Evolutionary conservation across 805 yeast species (phyloP), one percentile per base, ranked within the genome.

Genomic region (Starmerella tilneyi): DNA sequence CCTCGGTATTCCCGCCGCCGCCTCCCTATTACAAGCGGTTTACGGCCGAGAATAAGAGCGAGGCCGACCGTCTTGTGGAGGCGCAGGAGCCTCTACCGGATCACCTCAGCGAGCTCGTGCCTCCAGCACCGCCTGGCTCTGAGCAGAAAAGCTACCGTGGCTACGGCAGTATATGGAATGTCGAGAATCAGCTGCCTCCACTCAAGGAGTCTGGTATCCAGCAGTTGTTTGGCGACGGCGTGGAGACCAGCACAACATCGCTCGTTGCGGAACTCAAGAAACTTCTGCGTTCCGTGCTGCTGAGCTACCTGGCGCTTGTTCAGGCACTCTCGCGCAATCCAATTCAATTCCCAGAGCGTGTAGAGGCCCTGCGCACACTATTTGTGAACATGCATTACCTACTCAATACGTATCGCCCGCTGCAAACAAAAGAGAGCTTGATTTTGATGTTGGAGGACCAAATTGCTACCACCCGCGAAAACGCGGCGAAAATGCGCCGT

Each of bases 1-100:
- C 95, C 13, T 77, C 95, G 6, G 69, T 89, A 33, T 92, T 84
- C 55, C 98, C 98, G 2, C 94, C 94, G 1, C 97, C 98, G 2
- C 98, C 98, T 8, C 82, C 83, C 8, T 84, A 76, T 58, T 74
- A 76, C 53, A 75, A 77, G 59, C 75, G 71, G 56, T 89, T 84
- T 67, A 84, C 94, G 0, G 58, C 66, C 3, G 83, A 75, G 48
- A 86, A 57, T 53, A 75, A 48, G 39, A 52, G 57, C 12, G 52
- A 58, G 16, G 36, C 40, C 20, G 34, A 41, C 29, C 52, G 39
- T 22, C 57, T 56, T 1, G 44, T 49, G 9, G 29, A 27, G 8
- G 44, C 23, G 6, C 47, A 45, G 15, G 12, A 23, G 22, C 36
- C 11, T 12, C 24, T 29, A 11, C 44, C 46, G 4, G 43, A 39